Percentiles rank a stretch among this genome's conserved stretches.
These are phyloP conservation scores for Colletotrichum sp. DNA, from an alignment of 2,329 filamentous ascomycete genomes.

Conservation along the genomic window DNA sequence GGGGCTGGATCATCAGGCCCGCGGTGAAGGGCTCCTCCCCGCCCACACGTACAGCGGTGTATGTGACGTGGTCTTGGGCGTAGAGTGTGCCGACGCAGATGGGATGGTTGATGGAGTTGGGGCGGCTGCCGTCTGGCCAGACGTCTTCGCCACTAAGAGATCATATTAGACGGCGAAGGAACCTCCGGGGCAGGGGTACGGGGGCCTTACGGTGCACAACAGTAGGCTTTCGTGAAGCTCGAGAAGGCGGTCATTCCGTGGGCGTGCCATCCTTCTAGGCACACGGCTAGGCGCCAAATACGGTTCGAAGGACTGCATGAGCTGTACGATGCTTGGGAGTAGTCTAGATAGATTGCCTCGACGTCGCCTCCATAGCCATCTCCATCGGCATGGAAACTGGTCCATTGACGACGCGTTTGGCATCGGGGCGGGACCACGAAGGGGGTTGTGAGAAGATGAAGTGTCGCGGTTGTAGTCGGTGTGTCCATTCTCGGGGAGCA, in stretches of 20 bases:
- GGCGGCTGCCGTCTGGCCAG: fast-evolving
- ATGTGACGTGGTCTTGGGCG: background rate
- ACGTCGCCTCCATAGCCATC: background rate
- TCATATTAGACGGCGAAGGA: background rate
- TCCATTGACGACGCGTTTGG: background rate
- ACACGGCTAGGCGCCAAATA: background rate
- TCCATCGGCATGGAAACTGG: background rate
- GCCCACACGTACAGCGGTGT: background rate
- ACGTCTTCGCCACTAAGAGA: background rate
- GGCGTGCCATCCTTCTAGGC: background rate
- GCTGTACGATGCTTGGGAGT: background rate
- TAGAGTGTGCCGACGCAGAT: background rate
- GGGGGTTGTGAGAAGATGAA: background rate
- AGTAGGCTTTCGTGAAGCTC: background rate
- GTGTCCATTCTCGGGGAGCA: background rate
- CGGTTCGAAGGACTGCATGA: background rate
- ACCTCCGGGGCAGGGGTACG: fast-evolving
- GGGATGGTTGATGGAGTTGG: background rate
- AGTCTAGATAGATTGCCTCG: fast-evolving
- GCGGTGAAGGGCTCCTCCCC: background rate
- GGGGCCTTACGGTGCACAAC: background rate
- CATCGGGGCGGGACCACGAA: background rate
- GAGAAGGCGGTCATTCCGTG: background rate
- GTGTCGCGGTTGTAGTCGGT: background rate
- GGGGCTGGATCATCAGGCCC: background rate